These are phyloP conservation scores for Boletus coccyginus DNA, from an alignment of 768 basidiomycete species.

Conservation along the genomic window DNA sequence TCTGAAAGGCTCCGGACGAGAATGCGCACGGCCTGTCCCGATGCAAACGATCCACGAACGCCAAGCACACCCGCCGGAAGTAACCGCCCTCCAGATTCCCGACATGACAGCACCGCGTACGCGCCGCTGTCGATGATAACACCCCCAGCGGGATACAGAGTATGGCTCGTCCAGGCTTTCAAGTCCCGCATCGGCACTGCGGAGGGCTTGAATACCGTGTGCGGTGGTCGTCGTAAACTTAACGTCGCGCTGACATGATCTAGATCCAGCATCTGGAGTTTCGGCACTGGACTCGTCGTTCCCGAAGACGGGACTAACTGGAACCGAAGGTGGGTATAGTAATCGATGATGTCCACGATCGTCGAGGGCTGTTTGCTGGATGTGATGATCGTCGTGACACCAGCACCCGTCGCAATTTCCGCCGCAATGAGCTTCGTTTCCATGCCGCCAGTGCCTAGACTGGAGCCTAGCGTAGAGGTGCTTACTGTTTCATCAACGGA, in stretches of 20 bases:
- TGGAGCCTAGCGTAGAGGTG: conserved; percentile 88
- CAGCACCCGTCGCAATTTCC: conserved; percentile 94
- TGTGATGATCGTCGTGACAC: conserved; percentile 88
- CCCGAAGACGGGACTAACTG: conserved; percentile 36
- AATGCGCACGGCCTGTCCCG: conserved; percentile 91
- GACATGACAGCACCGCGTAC: conserved; percentile 76
- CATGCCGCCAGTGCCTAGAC: conserved; percentile 97
- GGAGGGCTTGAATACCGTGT: conserved; percentile 85
- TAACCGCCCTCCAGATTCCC: conserved; percentile 86
- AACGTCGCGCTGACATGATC: conserved; percentile 22
- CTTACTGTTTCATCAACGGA: conserved; percentile 55
- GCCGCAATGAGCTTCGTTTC: conserved; percentile 99
- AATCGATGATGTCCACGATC: conserved; percentile 81
- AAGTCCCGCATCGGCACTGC: conserved; percentile 73
- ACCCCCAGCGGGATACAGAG: conserved; percentile 82
- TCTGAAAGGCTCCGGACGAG: conserved; percentile 48
- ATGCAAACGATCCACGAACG: conserved; percentile 87
- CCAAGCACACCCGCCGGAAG: conserved; percentile 90
- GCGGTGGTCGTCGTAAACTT: conserved; percentile 57
- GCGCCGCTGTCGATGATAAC: conserved; percentile 90
- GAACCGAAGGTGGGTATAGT: conserved; percentile 49
- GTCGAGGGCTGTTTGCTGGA: conserved; percentile 75
- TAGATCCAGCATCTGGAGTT: conserved; percentile 22
- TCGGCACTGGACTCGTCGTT: conserved; percentile 25
- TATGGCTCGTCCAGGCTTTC: conserved; percentile 97